These are phyloP conservation scores for Heliosperma pusillum DNA, from an alignment of 148 eudicot species.

Conservation along the genomic window DNA sequence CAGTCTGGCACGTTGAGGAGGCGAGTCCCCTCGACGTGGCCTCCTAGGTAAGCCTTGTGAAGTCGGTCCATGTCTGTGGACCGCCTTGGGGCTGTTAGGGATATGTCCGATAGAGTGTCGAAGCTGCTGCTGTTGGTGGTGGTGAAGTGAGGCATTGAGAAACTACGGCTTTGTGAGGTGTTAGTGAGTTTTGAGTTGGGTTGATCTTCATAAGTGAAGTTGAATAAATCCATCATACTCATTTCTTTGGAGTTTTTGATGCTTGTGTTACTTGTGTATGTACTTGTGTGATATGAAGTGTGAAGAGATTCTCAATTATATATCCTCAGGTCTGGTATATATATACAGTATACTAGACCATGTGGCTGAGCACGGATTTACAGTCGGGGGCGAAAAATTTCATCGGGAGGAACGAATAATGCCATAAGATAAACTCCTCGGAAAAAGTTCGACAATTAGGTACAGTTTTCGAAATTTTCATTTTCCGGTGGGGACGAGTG, in stretches of 20 bases:
- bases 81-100: background rate
- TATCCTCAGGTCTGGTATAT: too few relatives aligned
- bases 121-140: background rate
- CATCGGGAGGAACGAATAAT: too few relatives aligned
- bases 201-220: background rate
- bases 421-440: too few relatives aligned
- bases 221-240: background rate
- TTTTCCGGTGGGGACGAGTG: too few relatives aligned
- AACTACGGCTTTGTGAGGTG: background rate
- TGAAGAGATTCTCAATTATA: too few relatives aligned
- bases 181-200: background rate
- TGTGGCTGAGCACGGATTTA: too few relatives aligned
- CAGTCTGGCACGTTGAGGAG: background rate
- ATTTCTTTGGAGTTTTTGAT: background rate
- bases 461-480: too few relatives aligned
- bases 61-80: conserved; percentile 2
- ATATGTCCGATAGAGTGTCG: background rate
- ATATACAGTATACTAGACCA: too few relatives aligned
- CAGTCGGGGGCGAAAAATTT: too few relatives aligned
- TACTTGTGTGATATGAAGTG: background rate
- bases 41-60: background rate
- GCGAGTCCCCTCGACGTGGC: background rate
- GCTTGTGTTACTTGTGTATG: too few relatives aligned
- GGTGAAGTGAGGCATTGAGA: background rate
- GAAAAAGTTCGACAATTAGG: too few relatives aligned